A percentile compares a stretch with the other conserved stretches of the same genome.
Conservation (phyloP, 2,329 filamentous ascomycete genomes). For the Monilinia fructigena region DNA sequence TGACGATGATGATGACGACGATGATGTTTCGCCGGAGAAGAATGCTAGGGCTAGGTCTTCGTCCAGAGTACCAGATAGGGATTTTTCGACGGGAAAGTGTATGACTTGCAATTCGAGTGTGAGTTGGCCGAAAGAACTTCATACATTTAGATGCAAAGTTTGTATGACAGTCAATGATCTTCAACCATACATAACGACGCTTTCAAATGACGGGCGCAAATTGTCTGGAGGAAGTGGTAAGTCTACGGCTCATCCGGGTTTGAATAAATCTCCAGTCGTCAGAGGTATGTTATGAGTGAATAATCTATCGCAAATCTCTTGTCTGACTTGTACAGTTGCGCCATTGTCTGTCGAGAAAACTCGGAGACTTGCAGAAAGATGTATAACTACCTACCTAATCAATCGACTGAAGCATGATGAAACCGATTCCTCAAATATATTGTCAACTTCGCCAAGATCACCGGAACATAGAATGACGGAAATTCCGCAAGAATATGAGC, state of each 20-base stretch:
- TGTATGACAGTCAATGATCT: slow-evolving; percentile 86
- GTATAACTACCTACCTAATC: slow-evolving; percentile 51
- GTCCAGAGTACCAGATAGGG: slow-evolving; percentile 47
- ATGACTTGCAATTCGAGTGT: slow-evolving; percentile 83
- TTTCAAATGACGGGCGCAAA: slow-evolving; percentile 20
- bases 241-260: slow-evolving; percentile 27
- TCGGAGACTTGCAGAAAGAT: slow-evolving; percentile 55
- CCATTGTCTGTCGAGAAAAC: slow-evolving; percentile 62
- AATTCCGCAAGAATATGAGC: slow-evolving; percentile 8
- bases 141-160: slow-evolving; percentile 77
- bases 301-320: background rate
- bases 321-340: slow-evolving; percentile 38
- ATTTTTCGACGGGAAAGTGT: slow-evolving; percentile 70
- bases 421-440: slow-evolving; percentile 32
- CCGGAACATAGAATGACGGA: slow-evolving; percentile 1
- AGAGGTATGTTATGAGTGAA: slow-evolving; percentile 29
- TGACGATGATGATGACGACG: background rate
- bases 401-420: slow-evolving; percentile 40
- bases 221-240: slow-evolving; percentile 27
- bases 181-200: slow-evolving; percentile 43
- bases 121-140: slow-evolving; percentile 71
- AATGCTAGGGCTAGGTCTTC: slow-evolving; percentile 38
- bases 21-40: slow-evolving; percentile 17
- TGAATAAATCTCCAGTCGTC: slow-evolving; percentile 25
- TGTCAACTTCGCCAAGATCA: slow-evolving; percentile 11